Evolutionary conservation across 2,329 filamentous ascomycete species (phyloP).

Genomic region (Berkeleyomyces rouxiae): DNA sequence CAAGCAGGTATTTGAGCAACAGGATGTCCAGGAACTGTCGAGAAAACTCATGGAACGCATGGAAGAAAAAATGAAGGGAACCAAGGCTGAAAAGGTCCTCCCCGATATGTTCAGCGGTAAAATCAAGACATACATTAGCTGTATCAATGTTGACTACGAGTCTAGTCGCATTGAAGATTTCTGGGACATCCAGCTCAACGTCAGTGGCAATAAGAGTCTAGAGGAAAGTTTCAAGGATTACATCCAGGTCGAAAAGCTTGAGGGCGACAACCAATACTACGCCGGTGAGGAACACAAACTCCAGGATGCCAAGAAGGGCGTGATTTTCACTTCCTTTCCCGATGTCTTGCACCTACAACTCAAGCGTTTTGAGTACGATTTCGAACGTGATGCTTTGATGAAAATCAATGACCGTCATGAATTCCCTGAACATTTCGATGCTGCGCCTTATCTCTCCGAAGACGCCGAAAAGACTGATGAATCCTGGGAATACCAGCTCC

Average conservation of each 20-base stretch:
- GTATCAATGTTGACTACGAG: constrained; percentile 96
- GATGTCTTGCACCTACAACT: constrained; percentile 88
- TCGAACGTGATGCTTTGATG: constrained; percentile 93
- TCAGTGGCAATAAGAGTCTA: constrained; percentile 80
- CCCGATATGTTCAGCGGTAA: constrained; percentile 90
- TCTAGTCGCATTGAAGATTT: constrained; percentile 92
- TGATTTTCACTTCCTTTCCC: constrained; percentile 91
- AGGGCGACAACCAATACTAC: constrained; percentile 97
- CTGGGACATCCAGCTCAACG: constrained; percentile 97
- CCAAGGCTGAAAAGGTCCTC: constrained; percentile 73
- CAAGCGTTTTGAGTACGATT: constrained; percentile 96
- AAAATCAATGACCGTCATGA: constrained; percentile 93
- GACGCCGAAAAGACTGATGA: constrained; percentile 68
- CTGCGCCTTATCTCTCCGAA: constrained; percentile 70
- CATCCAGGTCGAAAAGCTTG: constrained; percentile 87
- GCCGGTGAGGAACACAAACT: constrained; percentile 78
- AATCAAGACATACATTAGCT: constrained; percentile 96
- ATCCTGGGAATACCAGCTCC: constrained; percentile 78
- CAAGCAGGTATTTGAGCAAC: constrained; percentile 93
- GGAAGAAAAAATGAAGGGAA: constrained; percentile 97
- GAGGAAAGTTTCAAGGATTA: constrained; percentile 95
- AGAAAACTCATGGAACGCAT: constrained; percentile 94
- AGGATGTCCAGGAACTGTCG: constrained; percentile 94
- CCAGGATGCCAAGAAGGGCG: constrained; percentile 93
- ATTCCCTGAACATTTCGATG: constrained; percentile 71